Conservation (phyloP, 768 basidiomycete species). For the Agrocybe praecox region DNA sequence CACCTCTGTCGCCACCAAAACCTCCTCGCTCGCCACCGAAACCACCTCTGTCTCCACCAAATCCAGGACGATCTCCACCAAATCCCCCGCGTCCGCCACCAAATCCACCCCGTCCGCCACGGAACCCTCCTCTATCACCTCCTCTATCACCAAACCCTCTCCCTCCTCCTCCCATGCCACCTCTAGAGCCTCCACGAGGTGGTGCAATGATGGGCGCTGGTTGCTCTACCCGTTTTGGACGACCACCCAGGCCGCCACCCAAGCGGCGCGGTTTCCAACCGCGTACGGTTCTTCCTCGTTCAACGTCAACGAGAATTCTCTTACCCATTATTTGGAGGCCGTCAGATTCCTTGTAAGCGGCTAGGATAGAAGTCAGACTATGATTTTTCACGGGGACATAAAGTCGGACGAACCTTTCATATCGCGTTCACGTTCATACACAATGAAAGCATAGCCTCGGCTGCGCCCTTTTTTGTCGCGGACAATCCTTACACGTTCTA, state of each 20-base stretch:
- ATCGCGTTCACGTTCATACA: conserved; percentile 97
- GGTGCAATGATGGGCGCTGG: conserved; percentile 36
- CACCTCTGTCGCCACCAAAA: conserved; percentile 18
- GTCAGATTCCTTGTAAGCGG: conserved; percentile 98
- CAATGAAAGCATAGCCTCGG: conserved; percentile 94
- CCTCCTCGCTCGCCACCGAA: conserved; percentile 41
- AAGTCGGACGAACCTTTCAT: conserved; percentile 83
- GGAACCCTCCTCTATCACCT: conserved; percentile 41
- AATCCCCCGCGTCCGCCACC: conserved; percentile 32
- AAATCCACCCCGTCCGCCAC: conserved; percentile 44
- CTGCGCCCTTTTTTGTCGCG: conserved; percentile 87
- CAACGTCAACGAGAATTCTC: conserved; percentile 95
- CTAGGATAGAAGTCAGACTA: conserved; percentile 36
- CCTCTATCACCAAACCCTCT: conserved; percentile 48
- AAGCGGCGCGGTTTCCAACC: conserved; percentile 98
- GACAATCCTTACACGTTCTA: conserved; percentile 93
- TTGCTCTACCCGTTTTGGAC: conserved; percentile 76
- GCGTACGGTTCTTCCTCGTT: conserved; percentile 95
- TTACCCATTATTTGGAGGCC: conserved; percentile 96
- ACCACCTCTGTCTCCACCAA: conserved; percentile 46
- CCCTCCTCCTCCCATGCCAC: conserved; percentile 41
- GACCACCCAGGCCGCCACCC: conserved; percentile 98
- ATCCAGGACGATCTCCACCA: conserved; percentile 43
- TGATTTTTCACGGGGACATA: conserved; percentile 13
- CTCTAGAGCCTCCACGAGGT: conserved; percentile 41